Conservation (phyloP, 495 filamentous ascomycete genomes). For the Chlorociboria aeruginascens region DNA sequence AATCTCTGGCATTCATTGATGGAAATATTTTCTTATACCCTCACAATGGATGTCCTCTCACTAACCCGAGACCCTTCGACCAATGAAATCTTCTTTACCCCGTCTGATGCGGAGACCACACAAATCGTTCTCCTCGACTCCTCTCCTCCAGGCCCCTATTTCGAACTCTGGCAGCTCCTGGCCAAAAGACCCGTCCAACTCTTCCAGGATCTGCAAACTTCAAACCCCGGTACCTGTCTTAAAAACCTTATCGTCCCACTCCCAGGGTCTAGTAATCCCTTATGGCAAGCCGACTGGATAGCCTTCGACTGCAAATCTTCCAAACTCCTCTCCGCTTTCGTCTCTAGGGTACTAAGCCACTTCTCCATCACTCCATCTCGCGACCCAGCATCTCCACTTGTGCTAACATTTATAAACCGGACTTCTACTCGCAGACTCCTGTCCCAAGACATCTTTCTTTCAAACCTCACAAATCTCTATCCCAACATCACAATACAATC, state of each 20-base stretch:
- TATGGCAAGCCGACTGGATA: conserved; percentile 1
- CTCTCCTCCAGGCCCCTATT: not conserved
- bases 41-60: conserved; percentile 1
- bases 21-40: not conserved
- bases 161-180: not conserved
- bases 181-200: not conserved
- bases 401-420: conserved; percentile 25
- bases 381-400: not conserved
- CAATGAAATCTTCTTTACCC: not conserved
- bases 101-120: not conserved
- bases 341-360: not conserved
- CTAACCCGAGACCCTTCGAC: not conserved
- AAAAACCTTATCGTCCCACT: conserved; percentile 1
- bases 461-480: conserved; percentile 10
- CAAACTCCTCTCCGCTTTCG: not conserved
- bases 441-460: conserved; percentile 16
- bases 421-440: conserved; percentile 16
- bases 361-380: not conserved
- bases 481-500: conserved; percentile 19
- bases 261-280: not conserved
- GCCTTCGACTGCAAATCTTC: not conserved
- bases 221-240: not conserved
- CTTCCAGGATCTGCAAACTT: not conserved
- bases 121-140: conserved; percentile 2
- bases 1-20: conserved; percentile 5